Percentiles rank a stretch among this genome's conserved stretches.
Conservation (phyloP, 2,329 filamentous ascomycete genomes). For the Penicillium sp. region DNA sequence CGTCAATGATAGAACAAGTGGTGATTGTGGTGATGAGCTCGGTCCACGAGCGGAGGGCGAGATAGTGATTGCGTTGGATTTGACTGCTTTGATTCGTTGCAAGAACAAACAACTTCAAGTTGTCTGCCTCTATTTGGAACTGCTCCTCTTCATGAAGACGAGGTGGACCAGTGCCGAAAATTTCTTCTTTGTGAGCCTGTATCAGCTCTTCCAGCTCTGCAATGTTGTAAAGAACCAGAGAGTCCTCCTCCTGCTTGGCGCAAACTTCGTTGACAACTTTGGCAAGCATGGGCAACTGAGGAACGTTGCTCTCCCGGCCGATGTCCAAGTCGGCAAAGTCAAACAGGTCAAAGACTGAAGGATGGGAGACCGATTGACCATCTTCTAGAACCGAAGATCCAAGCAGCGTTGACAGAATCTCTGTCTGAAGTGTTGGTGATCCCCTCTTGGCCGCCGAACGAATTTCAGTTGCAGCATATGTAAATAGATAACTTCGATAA, state of each 20-base stretch:
- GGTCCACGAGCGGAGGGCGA: constrained; percentile 80
- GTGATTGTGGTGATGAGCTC: constrained; percentile 83
- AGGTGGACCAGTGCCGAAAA: constrained; percentile 49
- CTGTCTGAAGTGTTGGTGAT: constrained; percentile 70
- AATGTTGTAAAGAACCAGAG: constrained; percentile 65
- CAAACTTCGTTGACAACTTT: constrained; percentile 72
- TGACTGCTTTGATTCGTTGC: constrained; percentile 46
- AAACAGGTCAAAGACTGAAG: constrained; percentile 87
- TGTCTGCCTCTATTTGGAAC: constrained; percentile 44
- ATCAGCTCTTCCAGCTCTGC: constrained; percentile 75
- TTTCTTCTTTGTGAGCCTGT: constrained; percentile 52
- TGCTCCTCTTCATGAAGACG: constrained; percentile 47
- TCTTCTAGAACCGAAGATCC: constrained; percentile 70
- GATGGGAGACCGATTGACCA: constrained; percentile 68
- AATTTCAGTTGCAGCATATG: constrained; percentile 85
- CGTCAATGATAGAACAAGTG: constrained; percentile 78
- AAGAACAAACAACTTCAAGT: constrained; percentile 42
- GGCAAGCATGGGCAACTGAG: constrained; percentile 63
- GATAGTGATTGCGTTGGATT: constrained; percentile 56
- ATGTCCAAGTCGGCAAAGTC: constrained; percentile 79
- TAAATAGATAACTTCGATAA: constrained; percentile 75
- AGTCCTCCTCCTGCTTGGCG: constrained; percentile 60
- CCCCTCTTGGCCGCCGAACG: constrained; percentile 73
- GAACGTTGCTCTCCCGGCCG: constrained; percentile 50
- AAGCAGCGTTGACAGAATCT: constrained; percentile 70